Conservation (phyloP, 768 basidiomycete genomes). For the Leccinum fibrillosum region DNA sequence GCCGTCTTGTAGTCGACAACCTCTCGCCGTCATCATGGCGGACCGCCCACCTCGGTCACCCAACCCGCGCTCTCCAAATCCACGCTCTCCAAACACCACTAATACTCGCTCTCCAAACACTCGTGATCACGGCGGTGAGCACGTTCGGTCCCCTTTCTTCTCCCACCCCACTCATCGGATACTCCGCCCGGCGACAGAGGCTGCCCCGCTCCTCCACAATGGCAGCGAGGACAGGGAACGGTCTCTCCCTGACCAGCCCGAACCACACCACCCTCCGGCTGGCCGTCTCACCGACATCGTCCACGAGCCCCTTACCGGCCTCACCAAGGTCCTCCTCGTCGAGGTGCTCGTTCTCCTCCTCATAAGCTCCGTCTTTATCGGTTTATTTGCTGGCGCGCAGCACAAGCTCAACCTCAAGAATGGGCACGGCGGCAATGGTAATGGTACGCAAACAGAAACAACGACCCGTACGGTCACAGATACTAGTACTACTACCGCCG, state of each 20-base stretch:
- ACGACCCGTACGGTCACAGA: constrained; percentile 31
- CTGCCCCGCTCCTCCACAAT: constrained; percentile 60
- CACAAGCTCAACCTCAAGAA: constrained; percentile 63
- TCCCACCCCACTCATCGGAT: constrained; percentile 2
- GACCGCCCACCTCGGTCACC: constrained; percentile 53
- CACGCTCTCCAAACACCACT: constrained; percentile 40
- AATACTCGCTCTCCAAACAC: constrained; percentile 40
- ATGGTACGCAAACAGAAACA: constrained; percentile 34
- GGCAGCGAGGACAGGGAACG: constrained; percentile 41
- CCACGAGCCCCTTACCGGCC: constrained; percentile 76
- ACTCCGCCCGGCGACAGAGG: constrained; percentile 41
- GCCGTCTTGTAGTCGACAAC: constrained; percentile 3
- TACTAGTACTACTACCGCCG: constrained; percentile 30
- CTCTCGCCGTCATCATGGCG: constrained; percentile 44
- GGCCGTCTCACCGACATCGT: constrained; percentile 48
- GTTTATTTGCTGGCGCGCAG: constrained; percentile 87
- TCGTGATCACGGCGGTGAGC: constrained; percentile 59
- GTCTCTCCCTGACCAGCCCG: constrained; percentile 33
- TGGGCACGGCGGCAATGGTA: constrained; percentile 31
- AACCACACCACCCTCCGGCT: constrained; percentile 30
- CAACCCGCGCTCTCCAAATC: constrained; percentile 41
- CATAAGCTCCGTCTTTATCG: constrained; percentile 84
- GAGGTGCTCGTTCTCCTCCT: constrained; percentile 76
- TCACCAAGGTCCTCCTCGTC: constrained; percentile 79
- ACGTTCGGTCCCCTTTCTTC: neutral